Evolutionary conservation across 306 rosid species (phyloP), one percentile per base, ranked within the genome.

Genomic region (Casuarina equisetifolia): DNA sequence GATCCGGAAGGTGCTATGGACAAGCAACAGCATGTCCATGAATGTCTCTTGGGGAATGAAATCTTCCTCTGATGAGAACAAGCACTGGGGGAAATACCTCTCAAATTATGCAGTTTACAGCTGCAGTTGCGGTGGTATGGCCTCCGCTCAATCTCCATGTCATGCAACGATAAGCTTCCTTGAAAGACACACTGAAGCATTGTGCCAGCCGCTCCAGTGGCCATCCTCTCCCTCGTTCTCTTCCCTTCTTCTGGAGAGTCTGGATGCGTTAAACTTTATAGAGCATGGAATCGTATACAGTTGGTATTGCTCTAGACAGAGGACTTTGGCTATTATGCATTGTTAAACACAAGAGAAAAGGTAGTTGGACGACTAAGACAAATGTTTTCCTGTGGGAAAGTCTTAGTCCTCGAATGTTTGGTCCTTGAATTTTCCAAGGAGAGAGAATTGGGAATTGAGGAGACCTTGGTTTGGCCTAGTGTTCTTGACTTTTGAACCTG

Each of bases 111-210:
- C 69, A 93, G 79, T 25, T 90, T 89, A 67, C 98, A 93, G 11
- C 89, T 82, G 75, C 98, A 93, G 52, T 91, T 86, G 53, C 91
- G 92, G 61, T 93, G 95, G 82, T 88, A 90, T 42, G 98, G 97
- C 78, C 97, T 87, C 59, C 93, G 8, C 61, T 87, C 88, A 53
- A 84, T 78, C 61, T 82, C 91, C 38, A 53, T 87, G 71, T 89
- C 92, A 43, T 74, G 78, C 82, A 83, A 54, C 50, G 92, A 83
- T 42, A 88, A 69, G 64, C 91, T 82, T 83, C 86, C 94, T 81
- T 85, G 84, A 79, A 81, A 87, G 48, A 89, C 88, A 77, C 84
- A 71, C 76, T 50, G 69, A 74, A 85, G 62, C 78, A 85, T 76
- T 83, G 80, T 78, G 10, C 88, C 17, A 3, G n/a, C 69, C 13